Base-by-base conservation (phyloP, 331 rosid genomes). In the Rhamnella rubrinervis region DNA sequence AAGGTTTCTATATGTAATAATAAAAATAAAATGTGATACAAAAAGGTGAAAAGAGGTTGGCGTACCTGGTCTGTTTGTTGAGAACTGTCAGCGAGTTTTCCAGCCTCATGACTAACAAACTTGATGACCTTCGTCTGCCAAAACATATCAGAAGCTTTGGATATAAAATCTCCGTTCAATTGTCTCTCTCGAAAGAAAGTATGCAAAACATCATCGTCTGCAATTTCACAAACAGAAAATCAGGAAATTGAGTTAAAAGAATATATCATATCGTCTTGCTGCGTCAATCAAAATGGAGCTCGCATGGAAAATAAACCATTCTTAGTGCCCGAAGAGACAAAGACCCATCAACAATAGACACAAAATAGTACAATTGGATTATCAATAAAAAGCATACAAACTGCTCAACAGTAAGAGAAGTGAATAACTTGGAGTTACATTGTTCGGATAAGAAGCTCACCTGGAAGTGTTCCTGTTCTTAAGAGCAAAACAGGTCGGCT, bases 101-200 rank as follows among this genome's bases (percentile, higher is more conserved):
- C 80, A 65, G 62, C 71, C 55, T 67, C 84, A 52, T 77, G 65
- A 44, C 75, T 85, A 47, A 77, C 66, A 62, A 80, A 59, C 59
- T 70, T 80, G 55, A 60, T 49, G 64, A 75, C 71, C 55, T 85
- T 81, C 67, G 80, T 83, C 77, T 40, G 85, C 98, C 98, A 93
- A 59, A 93, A 75, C 79, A 93, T 73, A 81, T 93, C 98, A 64
- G 89, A 79, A 81, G 83, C 80, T 78, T 80, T 90, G 47, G 98
- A 82, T 52, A 93, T 75, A 74, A 93, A 78, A 82, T 93, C 98
- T 8, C 97, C 93, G 31, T 73, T 90, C 63, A 78, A 60, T 70
- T 88, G 84, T 72, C 98, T 87, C 61, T 92, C 96, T 83, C 84
- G 68, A 11, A 88, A 75, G 84, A 88, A 92, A 5, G 68, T 78